Base-by-base conservation (phyloP, 768 basidiomycete genomes). In the Auriscalpium microsporum region DNA sequence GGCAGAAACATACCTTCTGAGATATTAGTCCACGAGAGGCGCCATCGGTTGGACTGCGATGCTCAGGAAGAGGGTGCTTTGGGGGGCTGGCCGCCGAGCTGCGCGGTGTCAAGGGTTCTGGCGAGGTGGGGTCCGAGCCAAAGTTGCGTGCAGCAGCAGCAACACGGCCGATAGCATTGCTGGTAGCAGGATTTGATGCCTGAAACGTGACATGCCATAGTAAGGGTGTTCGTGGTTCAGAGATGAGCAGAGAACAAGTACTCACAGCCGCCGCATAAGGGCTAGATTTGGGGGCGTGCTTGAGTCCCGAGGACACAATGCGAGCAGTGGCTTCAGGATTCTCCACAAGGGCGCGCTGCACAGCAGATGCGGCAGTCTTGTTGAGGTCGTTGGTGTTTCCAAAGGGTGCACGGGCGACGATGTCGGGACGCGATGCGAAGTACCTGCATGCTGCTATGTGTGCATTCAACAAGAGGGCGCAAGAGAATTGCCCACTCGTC, bases 71-170 rank as follows among this genome's bases (percentile, higher is more conserved):
- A 13, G 49, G 17, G 36, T 17, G 49, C 34, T 17, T 36, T 10
- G n/a, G 34, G 10, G 49, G 16, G 35, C 34, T 50, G 33, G 49
- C n/a, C 34, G 36, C 28, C 16, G 33, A 13, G 17, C 40, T 42
- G 17, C 40, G 13, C 6, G 40, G 40, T 13, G 40, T 13, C 13
- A 17, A 42, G 40, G 17, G 14, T 42, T 42, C 40, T 17, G 13
- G 13, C 17, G 40, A 8, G 13, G 40, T 17, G 4, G 40, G 14
- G 17, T 17, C 17, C 8, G 40, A 42, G 14, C 40, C 47, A 17
- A 82, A 77, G 36, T 78, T 72, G 10, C 74, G 65, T 17, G 80
- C 74, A 3, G 81, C 78, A 6, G 83, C 80, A 1, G 83, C 82
- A 34, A 85, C 75, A 23, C 81, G 76, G 7, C 81, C 81, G 37